Evolutionary conservation across 192 early-diverging fungal species (phyloP).

Genomic region (Ramicandelaber brevisporus): DNA sequence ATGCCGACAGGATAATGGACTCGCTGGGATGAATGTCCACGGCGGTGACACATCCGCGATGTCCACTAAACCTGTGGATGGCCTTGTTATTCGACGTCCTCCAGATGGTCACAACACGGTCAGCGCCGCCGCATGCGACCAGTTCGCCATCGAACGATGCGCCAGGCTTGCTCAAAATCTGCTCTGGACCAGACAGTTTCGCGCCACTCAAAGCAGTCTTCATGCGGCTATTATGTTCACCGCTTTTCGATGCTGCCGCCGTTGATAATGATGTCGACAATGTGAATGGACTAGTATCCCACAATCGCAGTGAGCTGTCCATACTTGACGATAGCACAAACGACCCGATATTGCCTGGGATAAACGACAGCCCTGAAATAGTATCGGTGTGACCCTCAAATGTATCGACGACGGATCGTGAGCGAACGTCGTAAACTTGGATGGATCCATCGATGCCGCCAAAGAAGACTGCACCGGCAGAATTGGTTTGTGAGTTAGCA

Average conservation of each 20-base stretch:
- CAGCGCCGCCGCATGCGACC: constrained; percentile 47
- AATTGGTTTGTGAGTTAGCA: constrained; percentile 31
- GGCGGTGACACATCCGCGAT: constrained; percentile 63
- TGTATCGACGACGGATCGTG: constrained; percentile 25
- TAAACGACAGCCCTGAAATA: constrained; percentile 43
- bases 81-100: constrained; percentile 32
- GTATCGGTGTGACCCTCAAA: constrained; percentile 58
- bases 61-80: constrained; percentile 62
- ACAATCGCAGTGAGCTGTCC: constrained; percentile 71
- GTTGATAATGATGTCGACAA: no score
- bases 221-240: no score
- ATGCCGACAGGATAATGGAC: constrained; percentile 42
- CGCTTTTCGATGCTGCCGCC: no score
- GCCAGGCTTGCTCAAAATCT: constrained; percentile 55
- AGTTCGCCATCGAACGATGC: constrained; percentile 58
- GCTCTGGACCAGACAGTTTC: constrained; percentile 71
- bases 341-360: constrained; percentile 51
- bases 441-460: constrained; percentile 64
- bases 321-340: constrained; percentile 50
- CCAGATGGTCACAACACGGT: constrained; percentile 65
- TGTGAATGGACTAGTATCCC: constrained; percentile 65
- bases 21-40: constrained; percentile 67
- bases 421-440: constrained; percentile 62
- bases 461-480: constrained; percentile 43
- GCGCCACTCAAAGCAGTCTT: no score